Evolutionary conservation across 768 basidiomycete species (phyloP).

Genomic region (Boletus huronensis): DNA sequence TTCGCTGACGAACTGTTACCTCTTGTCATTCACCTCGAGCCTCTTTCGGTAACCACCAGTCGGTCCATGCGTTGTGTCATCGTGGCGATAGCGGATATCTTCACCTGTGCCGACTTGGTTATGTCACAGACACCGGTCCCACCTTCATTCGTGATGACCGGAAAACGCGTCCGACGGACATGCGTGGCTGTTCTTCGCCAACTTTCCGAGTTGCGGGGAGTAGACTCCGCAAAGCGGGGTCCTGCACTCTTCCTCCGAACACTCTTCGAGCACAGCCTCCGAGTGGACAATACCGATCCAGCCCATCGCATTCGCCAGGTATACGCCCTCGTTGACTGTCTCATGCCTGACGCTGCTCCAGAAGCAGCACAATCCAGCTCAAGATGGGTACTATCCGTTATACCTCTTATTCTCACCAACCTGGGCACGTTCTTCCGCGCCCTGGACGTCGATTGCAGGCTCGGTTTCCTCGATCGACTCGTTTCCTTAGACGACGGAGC

Average conservation of each 20-base stretch:
- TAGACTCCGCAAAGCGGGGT: conserved; percentile 33
- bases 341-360: conserved; percentile 42
- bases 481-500: conserved; percentile 46
- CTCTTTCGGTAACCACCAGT: conserved; percentile 47
- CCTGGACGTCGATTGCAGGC: conserved; percentile 54
- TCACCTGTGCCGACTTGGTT: conserved; percentile 50
- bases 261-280: conserved; percentile 49
- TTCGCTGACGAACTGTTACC: conserved; percentile 51
- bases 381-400: conserved; percentile 49
- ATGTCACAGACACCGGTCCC: conserved; percentile 38
- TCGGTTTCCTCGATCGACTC: conserved; percentile 52
- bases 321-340: conserved; percentile 51
- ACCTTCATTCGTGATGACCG: conserved; percentile 20
- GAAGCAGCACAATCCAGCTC: conserved; percentile 33
- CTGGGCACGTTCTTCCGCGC: conserved; percentile 52
- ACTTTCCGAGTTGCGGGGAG: conserved; percentile 33
- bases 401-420: conserved; percentile 57
- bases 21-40: conserved; percentile 47
- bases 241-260: conserved; percentile 53
- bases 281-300: conserved; percentile 48
- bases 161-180: conserved; percentile 41
- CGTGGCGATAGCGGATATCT: conserved; percentile 48
- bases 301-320: conserved; percentile 52
- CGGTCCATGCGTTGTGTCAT: conserved; percentile 47
- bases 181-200: conserved; percentile 50